These are phyloP conservation scores for Alternaria angustiovoidea DNA, from an alignment of 2,329 filamentous ascomycete genomes.

Conservation along the genomic window DNA sequence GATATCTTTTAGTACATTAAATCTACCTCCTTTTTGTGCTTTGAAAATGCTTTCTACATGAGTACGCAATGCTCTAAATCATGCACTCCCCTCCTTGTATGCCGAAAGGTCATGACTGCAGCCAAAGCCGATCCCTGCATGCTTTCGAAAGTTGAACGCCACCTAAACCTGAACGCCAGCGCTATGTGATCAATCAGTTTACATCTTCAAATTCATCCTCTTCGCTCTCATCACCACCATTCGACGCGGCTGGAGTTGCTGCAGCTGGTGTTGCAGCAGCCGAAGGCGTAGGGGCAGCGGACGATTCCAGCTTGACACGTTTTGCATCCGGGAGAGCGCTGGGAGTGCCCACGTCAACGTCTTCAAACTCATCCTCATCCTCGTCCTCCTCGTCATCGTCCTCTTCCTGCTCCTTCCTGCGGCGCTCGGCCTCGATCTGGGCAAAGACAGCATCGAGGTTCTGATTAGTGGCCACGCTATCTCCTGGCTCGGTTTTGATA, in stretches of 20 bases:
- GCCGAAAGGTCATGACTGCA: not conserved
- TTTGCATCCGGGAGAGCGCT: constrained; percentile 59
- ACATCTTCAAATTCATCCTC: constrained; percentile 60
- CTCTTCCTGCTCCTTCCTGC: constrained; percentile 55
- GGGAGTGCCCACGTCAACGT: constrained; percentile 44
- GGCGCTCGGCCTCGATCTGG: constrained; percentile 67
- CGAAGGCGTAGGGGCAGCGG: constrained; percentile 45
- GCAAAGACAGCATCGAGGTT: constrained; percentile 73
- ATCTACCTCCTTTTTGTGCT: not conserved
- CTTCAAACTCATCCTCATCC: constrained; percentile 32
- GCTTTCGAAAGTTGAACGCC: not conserved
- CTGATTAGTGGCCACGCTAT: constrained; percentile 61
- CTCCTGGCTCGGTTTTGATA: constrained; percentile 55
- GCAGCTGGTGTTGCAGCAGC: constrained; percentile 45
- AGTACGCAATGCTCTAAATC: not conserved
- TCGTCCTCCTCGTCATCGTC: constrained; percentile 47
- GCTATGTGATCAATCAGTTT: constrained; percentile 32
- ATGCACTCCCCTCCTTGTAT: not conserved
- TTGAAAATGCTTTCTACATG: not conserved
- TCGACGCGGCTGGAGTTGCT: constrained; percentile 50
- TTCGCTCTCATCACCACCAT: constrained; percentile 57
- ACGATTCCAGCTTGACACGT: constrained; percentile 67
- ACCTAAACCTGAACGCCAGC: constrained; percentile 16
- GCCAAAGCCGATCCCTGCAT: not conserved
- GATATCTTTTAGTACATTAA: not conserved